Conservation (phyloP, 371 early-diverging fungal genomes). For the Mucor piriformis region DNA sequence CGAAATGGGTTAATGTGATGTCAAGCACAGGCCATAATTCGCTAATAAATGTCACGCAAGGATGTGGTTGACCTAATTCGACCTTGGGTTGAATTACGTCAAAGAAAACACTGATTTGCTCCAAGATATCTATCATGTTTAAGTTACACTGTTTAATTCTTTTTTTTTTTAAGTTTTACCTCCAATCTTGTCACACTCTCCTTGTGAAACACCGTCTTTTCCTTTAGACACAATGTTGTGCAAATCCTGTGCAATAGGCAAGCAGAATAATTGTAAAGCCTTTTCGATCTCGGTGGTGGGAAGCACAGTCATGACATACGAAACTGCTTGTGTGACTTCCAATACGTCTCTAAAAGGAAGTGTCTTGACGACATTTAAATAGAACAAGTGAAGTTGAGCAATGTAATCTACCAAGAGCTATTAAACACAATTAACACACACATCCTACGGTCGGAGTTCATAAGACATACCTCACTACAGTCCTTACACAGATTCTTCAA, state of each 20-base stretch:
- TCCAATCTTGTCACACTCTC: conserved; percentile 44
- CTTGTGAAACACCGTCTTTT: conserved; percentile 23
- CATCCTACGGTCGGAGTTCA: too few relatives aligned
- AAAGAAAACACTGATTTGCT: conserved; percentile 60
- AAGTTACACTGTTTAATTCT: too few relatives aligned
- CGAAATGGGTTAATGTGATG: conserved; percentile 56
- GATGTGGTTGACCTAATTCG: conserved; percentile 60
- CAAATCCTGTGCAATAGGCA: conserved; percentile 79
- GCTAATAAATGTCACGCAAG: conserved; percentile 71
- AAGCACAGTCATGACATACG: conserved; percentile 81
- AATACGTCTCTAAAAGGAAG: conserved; percentile 72
- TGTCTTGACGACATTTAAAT: conserved; percentile 63
- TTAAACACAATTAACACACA: too few relatives aligned
- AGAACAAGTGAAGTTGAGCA: conserved; percentile 78
- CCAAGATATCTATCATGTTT: conserved; percentile 39
- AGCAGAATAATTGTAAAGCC: conserved; percentile 79
- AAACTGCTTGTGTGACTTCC: conserved; percentile 89
- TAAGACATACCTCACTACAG: conserved; percentile 79
- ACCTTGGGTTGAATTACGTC: conserved; percentile 56
- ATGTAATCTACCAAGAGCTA: conserved; percentile 73
- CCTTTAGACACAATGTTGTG: conserved; percentile 50
- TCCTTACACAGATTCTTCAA: conserved; percentile 88
- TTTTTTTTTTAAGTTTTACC: too few relatives aligned
- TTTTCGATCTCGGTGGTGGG: conserved; percentile 63
- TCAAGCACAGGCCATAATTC: conserved; percentile 83